A percentile compares a stretch with the other conserved stretches of the same genome.
phyloP scores from a whole-genome alignment of 768 basidiomycete genomes.

The Saitozyma sp. region DNA sequence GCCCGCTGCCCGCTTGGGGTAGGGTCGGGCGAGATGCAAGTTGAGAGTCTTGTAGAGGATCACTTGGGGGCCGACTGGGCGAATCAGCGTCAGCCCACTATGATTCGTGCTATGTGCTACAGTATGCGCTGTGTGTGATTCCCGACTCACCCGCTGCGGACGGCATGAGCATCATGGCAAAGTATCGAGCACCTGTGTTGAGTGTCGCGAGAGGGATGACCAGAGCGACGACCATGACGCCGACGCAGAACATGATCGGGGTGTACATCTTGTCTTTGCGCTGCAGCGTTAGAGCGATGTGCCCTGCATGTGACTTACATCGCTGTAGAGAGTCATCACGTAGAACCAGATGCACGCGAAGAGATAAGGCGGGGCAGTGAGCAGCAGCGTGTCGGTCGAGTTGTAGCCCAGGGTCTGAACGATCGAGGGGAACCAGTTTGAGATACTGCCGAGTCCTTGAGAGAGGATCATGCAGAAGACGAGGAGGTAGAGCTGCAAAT shows the following conservation, averaged over 20 bases:
- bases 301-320: constrained; percentile 7
- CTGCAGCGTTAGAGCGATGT: neutral
- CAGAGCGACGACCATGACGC: constrained; percentile 28
- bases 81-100: no score
- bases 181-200: constrained; percentile 24
- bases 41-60: constrained; percentile 46
- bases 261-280: constrained; percentile 33
- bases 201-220: constrained; percentile 32
- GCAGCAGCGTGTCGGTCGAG: constrained; percentile 10
- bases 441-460: constrained; percentile 16
- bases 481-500: constrained; percentile 8
- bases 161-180: constrained; percentile 38
- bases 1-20: constrained; percentile 45
- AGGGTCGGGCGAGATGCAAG: constrained; percentile 39
- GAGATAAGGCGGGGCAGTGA: constrained; percentile 26
- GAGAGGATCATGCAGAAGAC: constrained; percentile 12
- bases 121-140: no score
- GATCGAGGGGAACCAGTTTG: constrained; percentile 23
- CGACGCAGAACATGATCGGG: constrained; percentile 27
- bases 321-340: neutral
- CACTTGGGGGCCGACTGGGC: constrained; percentile 39
- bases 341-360: constrained; percentile 7
- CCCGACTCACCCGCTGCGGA: constrained; percentile 17
- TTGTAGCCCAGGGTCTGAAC: constrained; percentile 15
- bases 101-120: no score